Base-by-base conservation (phyloP, 1,284 basidiomycete species). In the Chalciporus sp. region DNA sequence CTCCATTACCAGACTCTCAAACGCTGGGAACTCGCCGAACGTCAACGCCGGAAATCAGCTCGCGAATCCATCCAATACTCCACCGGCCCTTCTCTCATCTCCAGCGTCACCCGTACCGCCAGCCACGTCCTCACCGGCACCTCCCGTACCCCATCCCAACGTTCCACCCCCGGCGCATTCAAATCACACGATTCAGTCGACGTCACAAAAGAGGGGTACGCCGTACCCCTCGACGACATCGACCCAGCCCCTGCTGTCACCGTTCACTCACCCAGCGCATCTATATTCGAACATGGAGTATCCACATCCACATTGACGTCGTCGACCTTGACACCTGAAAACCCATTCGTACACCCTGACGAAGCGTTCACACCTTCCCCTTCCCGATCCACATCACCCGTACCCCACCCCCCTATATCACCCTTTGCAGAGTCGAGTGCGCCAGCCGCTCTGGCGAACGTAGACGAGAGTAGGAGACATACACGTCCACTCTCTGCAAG, bases 1-100 rank as follows among this genome's bases (percentile, higher is more conserved):
- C 26, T 49, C 51, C 16, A 7, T 17, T 9, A 10, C 4, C 11
- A 92, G 89, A 92, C 83, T 56, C 75, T 92, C 19, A 77, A 79
- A 55, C 79, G 79, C 40, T 91, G 88, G 90, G 89, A 92, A 59
- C 70, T 82, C 42, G 81, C 81, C 33, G 89, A 92, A 66, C 80
- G 86, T 31, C 82, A 83, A 61, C 79, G 86, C 56, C 80, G 87
- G 70, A 86, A 81, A 69, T 74, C 76, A n/a, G 80, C 77, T 4
- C 79, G 87, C 47, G 83, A 81, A 50, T 83, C 84, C 1, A 46
- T 57, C 4, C 59, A 60, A 0, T 47, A 66, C 53, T 35, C 59
- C 61, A 56, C 66, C 9, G 55, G 74, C 0, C 68, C 78, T 1
- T 84, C 85, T 7, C 63, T 88, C 23, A 68, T 86, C 33, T 72